Evolutionary conservation across 2,329 filamentous ascomycete genomes (phyloP), one percentile per base, ranked within the genome.

Genomic region (Cephalotrichum gorgonifer): DNA sequence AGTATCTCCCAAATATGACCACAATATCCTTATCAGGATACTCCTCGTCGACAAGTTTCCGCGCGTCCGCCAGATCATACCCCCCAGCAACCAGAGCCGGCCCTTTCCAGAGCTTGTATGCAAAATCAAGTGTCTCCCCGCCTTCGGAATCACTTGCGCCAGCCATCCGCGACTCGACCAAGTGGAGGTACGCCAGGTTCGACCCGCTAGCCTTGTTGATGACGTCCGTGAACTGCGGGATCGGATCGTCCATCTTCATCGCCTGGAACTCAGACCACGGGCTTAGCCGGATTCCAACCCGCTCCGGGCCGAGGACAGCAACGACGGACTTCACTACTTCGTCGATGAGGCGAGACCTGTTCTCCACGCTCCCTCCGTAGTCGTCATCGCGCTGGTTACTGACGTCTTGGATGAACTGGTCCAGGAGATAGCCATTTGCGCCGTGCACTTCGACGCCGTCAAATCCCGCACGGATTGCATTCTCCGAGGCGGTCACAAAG

Each of bases 361-460:
- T 79, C 48, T 74, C 68, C 8, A 78, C 62, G 20, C 62, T 69
- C 0, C 76, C 75, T 3, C 76, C 76, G 25, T 77, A 79, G 25
- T 64, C 54, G 54, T 79, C 76, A 0, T 68, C 67, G 6, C 76
- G 66, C 38, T 64, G 59, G 54, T 79, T 80, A 39, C 67, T 70
- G 6, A 68, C 64, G 15, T 71, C 68, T 9, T 70, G 75, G 0
- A 78, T 64, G 56, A 84, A 85, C 44, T 82, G 76, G 47, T 80
- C 78, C 6, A 81, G 60, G 1, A 85, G 64, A 52, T 84, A 85
- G 0, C 79, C 79, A 50, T 82, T 79, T 0, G 75, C 76, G 1
- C 61, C 72, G 44, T 77, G 71, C 3, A 71, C 59, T 53, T 90
- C 86, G 43, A 90, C 76, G 1, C 79, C 81, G 56, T 91, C 86